Base-by-base conservation (phyloP, 345 rosid species). In the Salix udensis region DNA sequence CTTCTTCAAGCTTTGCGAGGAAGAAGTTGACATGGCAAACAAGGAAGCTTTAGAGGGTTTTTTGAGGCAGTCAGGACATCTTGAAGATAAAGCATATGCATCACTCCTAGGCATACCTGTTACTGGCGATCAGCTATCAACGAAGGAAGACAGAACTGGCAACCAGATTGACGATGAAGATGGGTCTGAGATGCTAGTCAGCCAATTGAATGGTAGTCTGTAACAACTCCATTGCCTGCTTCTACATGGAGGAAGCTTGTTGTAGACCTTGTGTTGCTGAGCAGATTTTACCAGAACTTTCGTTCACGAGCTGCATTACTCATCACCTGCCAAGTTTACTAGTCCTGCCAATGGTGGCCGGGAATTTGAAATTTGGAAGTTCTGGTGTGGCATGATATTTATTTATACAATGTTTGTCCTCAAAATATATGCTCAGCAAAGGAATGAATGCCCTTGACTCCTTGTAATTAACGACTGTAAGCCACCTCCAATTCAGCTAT, bases 1-100 rank as follows among this genome's bases (percentile, higher is more conserved):
- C 79, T 90, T 90, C 86, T 82, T 87, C 37, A 84, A 82, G 72
- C 90, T 88, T 4, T 94, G 98, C 37, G 87, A 88, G 61, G 97
- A 87, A 80, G 92, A 84, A 80, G 86, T 76, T 64, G 89, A 91
- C 73, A 69, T 26, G 50, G 66, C 71, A 82, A 83, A 88, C 55
- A 91, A 86, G 80, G 91, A 89, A 76, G 85, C 81, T 64, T 77
- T 94, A 40, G 77, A 78, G 78, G 85, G 78, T 70, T 80, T 90
- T 80, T 79, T 92, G 79, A 82, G 75, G 80, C 88, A 86, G 75
- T 81, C 91, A 14, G 89, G 93, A 36, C 82, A 77, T 82, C 93
- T 91, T 11, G 65, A 84, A 73, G 90, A 86, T 76, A 65, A 76
- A 83, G 70, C 48, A n/a, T 91, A 89, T 84, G 85, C 87, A 55